phyloP scores from a whole-genome alignment of 768 basidiomycete species.

The Clitopilus passeckerianus region DNA sequence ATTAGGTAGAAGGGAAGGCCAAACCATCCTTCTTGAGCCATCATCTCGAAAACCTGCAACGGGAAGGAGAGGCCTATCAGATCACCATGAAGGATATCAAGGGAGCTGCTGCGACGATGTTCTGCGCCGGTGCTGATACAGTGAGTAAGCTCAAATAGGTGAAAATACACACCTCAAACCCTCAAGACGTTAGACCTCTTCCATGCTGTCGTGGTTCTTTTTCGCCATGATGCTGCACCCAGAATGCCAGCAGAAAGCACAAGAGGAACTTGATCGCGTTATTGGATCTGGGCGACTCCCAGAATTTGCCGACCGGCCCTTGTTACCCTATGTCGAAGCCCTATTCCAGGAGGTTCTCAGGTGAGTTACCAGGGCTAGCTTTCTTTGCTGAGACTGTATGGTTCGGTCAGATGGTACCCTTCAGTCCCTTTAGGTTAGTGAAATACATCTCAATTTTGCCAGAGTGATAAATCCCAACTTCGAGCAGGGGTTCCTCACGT shows the following conservation, averaged over 20 bases:
- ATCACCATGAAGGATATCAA: slow-evolving; percentile 13
- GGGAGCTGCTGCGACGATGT: slow-evolving; percentile 14
- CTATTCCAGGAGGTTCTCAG: slow-evolving; percentile 13
- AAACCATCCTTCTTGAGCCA: slow-evolving; percentile 12
- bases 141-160: slow-evolving; percentile 13
- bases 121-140: slow-evolving; percentile 29
- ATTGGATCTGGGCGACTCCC: slow-evolving; percentile 32
- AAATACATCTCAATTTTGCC: neutral
- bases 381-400: too few relatives aligned
- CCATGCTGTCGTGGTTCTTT: slow-evolving; percentile 25
- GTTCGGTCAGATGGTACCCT: neutral
- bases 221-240: slow-evolving; percentile 36
- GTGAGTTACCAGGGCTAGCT: neutral
- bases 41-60: slow-evolving; percentile 8
- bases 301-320: slow-evolving; percentile 19
- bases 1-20: slow-evolving; percentile 14
- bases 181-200: neutral
- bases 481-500: slow-evolving; percentile 10
- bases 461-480: too few relatives aligned
- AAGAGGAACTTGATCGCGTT: slow-evolving; percentile 35
- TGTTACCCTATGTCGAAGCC: slow-evolving; percentile 9
- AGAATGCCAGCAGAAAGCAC: slow-evolving; percentile 28
- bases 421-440: neutral
- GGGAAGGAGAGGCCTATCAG: neutral
- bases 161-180: neutral